These are phyloP conservation scores for Urostyla sp. DNA, from an alignment of 73 alveolate species.

Conservation along the genomic window DNA sequence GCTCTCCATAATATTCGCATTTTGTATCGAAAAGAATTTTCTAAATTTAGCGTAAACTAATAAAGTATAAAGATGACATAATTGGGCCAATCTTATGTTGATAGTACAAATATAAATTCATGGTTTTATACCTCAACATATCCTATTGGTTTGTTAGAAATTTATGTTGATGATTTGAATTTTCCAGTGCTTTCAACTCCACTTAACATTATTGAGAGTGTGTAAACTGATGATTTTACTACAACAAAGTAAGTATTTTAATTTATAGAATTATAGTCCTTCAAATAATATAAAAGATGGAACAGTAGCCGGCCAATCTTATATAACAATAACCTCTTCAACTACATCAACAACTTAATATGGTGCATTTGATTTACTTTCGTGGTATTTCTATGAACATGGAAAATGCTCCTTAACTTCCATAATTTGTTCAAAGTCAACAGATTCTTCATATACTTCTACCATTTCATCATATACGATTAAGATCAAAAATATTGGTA, in stretches of 20 bases:
- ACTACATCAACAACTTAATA: slow-evolving; percentile 21
- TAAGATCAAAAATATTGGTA: slow-evolving; percentile 52
- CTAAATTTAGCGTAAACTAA: neutral
- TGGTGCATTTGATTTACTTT: slow-evolving; percentile 43
- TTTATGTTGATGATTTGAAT: slow-evolving; percentile 56
- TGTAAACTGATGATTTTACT: slow-evolving; percentile 9
- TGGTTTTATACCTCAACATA: neutral
- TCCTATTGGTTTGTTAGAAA: slow-evolving; percentile 34
- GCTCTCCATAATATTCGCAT: slow-evolving; percentile 15
- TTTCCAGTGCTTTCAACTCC: slow-evolving; percentile 30
- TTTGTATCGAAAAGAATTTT: slow-evolving; percentile 13
- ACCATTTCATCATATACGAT: neutral
- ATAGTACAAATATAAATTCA: neutral
- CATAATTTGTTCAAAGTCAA: slow-evolving; percentile 15
- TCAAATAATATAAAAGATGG: slow-evolving; percentile 44
- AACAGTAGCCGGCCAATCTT: slow-evolving; percentile 43
- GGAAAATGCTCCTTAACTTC: slow-evolving; percentile 31
- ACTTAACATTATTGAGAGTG: slow-evolving; percentile 27
- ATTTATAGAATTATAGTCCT: neutral
- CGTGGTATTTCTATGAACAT: slow-evolving; percentile 22
- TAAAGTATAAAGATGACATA: neutral
- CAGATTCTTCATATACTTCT: neutral
- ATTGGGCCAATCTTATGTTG: neutral
- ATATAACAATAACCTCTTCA: slow-evolving; percentile 36
- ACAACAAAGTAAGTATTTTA: neutral